Evolutionary conservation across 1,284 basidiomycete species (phyloP).

Genomic region (Cryptococcus sp.): DNA sequence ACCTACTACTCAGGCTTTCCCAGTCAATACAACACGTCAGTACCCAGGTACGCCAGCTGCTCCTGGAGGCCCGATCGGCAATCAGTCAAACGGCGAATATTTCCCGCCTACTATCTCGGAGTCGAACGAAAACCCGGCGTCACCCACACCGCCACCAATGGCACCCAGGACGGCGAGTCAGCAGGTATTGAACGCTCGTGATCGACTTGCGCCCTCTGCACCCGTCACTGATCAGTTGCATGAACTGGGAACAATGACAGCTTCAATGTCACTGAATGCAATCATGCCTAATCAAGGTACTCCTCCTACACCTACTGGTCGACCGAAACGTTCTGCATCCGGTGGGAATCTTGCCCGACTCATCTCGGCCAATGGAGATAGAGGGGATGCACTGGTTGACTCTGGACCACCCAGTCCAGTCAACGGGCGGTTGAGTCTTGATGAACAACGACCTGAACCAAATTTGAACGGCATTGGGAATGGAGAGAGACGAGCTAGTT

Average conservation of each 20-base stretch:
- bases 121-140: not conserved
- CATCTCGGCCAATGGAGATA: not conserved
- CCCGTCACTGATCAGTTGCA: not conserved
- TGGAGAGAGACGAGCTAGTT: constrained; percentile 36
- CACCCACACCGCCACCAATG: not conserved
- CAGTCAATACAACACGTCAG: constrained; percentile 12
- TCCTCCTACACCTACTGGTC: not conserved
- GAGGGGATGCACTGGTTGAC: not conserved
- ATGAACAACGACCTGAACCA: constrained; percentile 18
- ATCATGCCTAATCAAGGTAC: not conserved
- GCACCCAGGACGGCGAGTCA: not conserved
- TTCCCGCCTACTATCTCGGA: constrained; percentile 23
- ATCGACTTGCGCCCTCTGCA: constrained; percentile 23
- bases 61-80: not conserved
- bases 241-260: not conserved
- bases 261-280: not conserved
- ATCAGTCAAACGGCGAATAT: constrained; percentile 22
- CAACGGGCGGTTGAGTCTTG: constrained; percentile 18
- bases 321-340: no score
- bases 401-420: no score
- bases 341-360: no score
- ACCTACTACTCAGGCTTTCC: constrained; percentile 42
- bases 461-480: constrained; percentile 9
- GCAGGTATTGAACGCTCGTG: constrained; percentile 21
- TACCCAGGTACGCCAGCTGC: constrained; percentile 20